Percentiles rank a stretch among this genome's conserved stretches.
Conservation (phyloP, 805 yeast genomes). For the Wickerhamomyces ciferrii region DNA sequence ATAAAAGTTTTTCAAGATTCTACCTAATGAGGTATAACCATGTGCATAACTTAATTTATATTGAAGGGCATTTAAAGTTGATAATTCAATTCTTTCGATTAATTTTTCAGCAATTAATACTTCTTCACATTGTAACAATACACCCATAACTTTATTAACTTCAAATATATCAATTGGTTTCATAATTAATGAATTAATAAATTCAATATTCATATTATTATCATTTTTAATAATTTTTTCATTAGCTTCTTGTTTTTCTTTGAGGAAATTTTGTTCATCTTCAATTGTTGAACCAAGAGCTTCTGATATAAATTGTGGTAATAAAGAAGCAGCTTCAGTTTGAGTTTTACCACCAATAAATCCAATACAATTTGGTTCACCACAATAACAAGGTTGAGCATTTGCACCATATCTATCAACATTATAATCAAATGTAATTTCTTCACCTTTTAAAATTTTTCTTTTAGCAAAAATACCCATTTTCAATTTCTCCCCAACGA, state of each 20-base stretch:
- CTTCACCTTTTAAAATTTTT: constrained; percentile 71
- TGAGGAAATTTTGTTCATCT: constrained; percentile 69
- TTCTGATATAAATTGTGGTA: constrained; percentile 80
- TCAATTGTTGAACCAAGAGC: constrained; percentile 74
- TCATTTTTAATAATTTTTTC: constrained; percentile 46
- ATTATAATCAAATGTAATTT: constrained; percentile 76
- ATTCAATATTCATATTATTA: constrained; percentile 56
- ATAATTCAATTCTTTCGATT: constrained; percentile 57
- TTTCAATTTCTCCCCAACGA: constrained; percentile 79
- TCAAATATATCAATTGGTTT: constrained; percentile 46
- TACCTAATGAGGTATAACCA: constrained; percentile 77
- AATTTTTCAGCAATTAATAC: constrained; percentile 56
- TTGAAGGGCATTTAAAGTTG: constrained; percentile 47
- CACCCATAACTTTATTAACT: constrained; percentile 76
- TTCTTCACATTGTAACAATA: constrained; percentile 74
- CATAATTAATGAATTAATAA: constrained; percentile 54
- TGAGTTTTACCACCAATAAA: constrained; percentile 96
- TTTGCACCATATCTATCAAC: constrained; percentile 96
- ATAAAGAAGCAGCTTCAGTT: constrained; percentile 79
- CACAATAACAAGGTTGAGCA: constrained; percentile 93
- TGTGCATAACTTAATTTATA: constrained; percentile 68
- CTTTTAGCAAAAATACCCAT: constrained; percentile 95
- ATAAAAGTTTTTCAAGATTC: constrained; percentile 39
- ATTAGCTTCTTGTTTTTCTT: constrained; percentile 45
- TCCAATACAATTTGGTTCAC: constrained; percentile 87